Evolutionary conservation across 306 rosid genomes (phyloP).

Genomic region (Hippophae tibetana): DNA sequence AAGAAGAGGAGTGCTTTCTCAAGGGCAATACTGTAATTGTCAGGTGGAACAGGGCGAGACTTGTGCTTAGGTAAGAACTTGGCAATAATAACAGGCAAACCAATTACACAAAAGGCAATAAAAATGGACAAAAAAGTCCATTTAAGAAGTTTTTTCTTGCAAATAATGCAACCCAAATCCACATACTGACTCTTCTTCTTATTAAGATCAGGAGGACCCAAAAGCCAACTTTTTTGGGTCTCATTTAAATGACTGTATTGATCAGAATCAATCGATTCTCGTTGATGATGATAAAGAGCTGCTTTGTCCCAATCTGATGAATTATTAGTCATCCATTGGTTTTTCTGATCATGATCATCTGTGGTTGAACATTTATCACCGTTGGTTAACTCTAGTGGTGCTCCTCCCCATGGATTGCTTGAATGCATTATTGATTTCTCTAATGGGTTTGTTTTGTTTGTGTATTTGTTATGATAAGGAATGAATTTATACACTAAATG

Average conservation of each 20-base stretch:
- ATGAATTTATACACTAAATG: too few species aligned
- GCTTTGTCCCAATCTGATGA: conserved; percentile 39
- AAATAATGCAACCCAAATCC: conserved; percentile 44
- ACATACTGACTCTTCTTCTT: conserved; percentile 41
- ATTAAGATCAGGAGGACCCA: conserved; percentile 16
- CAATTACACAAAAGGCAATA: conserved; percentile 35
- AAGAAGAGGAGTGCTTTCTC: conserved; percentile 52
- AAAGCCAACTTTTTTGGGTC: conserved; percentile 43
- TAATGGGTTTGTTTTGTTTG: background rate
- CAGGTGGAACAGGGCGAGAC: conserved; percentile 23
- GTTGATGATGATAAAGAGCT: conserved; percentile 23
- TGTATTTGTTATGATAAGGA: too few species aligned
- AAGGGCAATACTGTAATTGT: conserved; percentile 47
- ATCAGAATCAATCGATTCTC: background rate
- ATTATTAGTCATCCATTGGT: background rate
- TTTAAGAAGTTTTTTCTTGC: conserved; percentile 35
- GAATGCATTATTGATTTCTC: conserved; percentile 27
- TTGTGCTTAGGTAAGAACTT: conserved; percentile 32
- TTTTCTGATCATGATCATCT: background rate
- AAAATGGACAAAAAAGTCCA: conserved; percentile 24
- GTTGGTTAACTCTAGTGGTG: conserved; percentile 1
- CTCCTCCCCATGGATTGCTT: conserved; percentile 55
- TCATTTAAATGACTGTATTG: conserved; percentile 21
- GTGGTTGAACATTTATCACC: background rate
- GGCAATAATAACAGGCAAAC: conserved; percentile 38